Conservation (phyloP, 352 stramenopile species). For the Globisporangium echinulatum region DNA sequence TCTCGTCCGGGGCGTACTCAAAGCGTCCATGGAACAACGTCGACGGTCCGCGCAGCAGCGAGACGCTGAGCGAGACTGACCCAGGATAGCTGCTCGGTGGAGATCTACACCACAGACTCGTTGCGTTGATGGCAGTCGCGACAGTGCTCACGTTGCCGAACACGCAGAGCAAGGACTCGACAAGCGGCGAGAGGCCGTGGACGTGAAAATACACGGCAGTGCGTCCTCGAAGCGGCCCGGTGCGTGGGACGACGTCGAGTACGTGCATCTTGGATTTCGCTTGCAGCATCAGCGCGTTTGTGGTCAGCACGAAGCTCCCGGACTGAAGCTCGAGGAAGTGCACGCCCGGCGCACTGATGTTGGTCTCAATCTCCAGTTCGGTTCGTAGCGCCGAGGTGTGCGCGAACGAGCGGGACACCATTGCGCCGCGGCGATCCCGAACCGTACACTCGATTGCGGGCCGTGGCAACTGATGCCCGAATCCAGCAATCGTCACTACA, state of each 20-base stretch:
- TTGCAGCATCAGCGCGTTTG: not conserved
- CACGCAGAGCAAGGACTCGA: constrained; percentile 17
- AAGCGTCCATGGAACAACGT: not conserved
- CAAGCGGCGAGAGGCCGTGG: constrained; percentile 1
- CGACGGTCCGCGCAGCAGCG: constrained; percentile 2
- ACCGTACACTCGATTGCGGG: not conserved
- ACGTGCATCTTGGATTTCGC: constrained; percentile 1
- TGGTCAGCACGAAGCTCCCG: constrained; percentile 2
- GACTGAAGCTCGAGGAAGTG: constrained; percentile 4
- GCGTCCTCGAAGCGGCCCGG: constrained; percentile 22
- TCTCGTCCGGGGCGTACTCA: constrained; percentile 23
- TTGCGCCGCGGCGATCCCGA: not conserved
- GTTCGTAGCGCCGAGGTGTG: not conserved
- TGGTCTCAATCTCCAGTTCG: constrained; percentile 1
- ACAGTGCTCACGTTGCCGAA: constrained; percentile 16
- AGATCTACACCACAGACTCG: constrained; percentile 17
- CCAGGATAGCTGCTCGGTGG: constrained; percentile 12
- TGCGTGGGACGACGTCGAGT: not conserved
- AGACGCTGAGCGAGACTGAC: constrained; percentile 16
- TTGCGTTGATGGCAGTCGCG: constrained; percentile 8
- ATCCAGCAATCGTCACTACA: not conserved
- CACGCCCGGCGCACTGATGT: not conserved
- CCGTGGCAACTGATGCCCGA: not conserved
- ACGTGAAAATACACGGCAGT: constrained; percentile 20
- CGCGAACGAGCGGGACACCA: not conserved